Percentiles rank a stretch among this genome's conserved stretches.
Conservation (phyloP, 495 filamentous ascomycete genomes). For the Astrothelium subdiscretum region DNA sequence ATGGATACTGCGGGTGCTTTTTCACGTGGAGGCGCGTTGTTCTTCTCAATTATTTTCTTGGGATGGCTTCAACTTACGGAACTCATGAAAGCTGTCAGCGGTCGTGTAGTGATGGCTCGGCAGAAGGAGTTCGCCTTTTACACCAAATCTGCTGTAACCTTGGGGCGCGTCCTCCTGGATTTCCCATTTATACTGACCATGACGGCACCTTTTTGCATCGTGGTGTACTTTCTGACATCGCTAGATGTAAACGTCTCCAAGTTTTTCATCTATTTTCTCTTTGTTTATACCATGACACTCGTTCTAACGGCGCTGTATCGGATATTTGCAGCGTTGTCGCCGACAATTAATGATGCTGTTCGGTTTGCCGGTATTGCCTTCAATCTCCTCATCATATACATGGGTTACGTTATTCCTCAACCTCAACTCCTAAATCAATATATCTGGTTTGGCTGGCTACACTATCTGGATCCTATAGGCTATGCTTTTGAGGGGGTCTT, state of each 20-base stretch:
- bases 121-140: conserved; percentile 72
- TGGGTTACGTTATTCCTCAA: conserved; percentile 42
- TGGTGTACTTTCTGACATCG: conserved; percentile 59
- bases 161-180: conserved; percentile 58
- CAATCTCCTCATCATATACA: conserved; percentile 48
- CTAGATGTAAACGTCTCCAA: conserved; percentile 55
- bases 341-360: conserved; percentile 61
- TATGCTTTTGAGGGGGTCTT: conserved; percentile 51
- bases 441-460: conserved; percentile 50
- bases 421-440: conserved; percentile 30
- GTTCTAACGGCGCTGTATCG: conserved; percentile 59
- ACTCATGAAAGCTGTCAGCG: conserved; percentile 55
- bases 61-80: conserved; percentile 66
- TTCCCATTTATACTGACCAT: conserved; percentile 54
- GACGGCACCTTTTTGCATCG: conserved; percentile 50
- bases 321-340: conserved; percentile 64
- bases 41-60: conserved; percentile 67
- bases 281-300: conserved; percentile 58
- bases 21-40: conserved; percentile 52
- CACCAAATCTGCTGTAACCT: conserved; percentile 57
- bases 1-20: conserved; percentile 57
- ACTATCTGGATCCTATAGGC: conserved; percentile 41
- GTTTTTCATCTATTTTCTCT: conserved; percentile 63
- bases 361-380: conserved; percentile 57
- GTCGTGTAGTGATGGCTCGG: conserved; percentile 49